Conservation (phyloP, 352 stramenopile genomes). For the Phytophthora boehmeriae region DNA sequence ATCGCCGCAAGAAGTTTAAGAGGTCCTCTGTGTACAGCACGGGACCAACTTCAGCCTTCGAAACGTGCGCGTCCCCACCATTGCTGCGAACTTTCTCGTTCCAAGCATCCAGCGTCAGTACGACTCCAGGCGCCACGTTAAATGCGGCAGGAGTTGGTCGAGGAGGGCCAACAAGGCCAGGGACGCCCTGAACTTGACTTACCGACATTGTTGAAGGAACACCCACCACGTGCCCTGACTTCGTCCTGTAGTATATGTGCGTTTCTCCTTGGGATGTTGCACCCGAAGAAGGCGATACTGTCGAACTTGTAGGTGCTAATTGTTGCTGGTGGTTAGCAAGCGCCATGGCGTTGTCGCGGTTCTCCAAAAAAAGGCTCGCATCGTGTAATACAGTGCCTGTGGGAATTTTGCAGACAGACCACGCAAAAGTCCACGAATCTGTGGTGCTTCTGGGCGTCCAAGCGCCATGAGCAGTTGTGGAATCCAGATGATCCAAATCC, state of each 20-base stretch:
- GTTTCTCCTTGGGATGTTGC: constrained; percentile 23
- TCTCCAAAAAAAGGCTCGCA: constrained; percentile 98
- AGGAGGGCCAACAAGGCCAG: constrained; percentile 73
- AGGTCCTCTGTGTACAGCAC: constrained; percentile 93
- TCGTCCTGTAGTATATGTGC: constrained; percentile 79
- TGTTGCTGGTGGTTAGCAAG: constrained; percentile 44
- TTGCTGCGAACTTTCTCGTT: constrained; percentile 59
- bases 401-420: constrained; percentile 94
- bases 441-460: constrained; percentile 89
- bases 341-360: constrained; percentile 90
- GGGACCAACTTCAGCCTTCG: constrained; percentile 77
- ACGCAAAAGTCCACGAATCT: constrained; percentile 84
- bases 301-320: constrained; percentile 14
- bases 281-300: constrained; percentile 33
- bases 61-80: constrained; percentile 30
- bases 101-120: constrained; percentile 79
- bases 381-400: constrained; percentile 98
- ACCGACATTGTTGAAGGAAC: constrained; percentile 63
- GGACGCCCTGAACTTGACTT: constrained; percentile 71
- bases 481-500: constrained; percentile 99
- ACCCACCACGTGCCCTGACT: constrained; percentile 78
- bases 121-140: constrained; percentile 60
- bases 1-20: constrained; percentile 95
- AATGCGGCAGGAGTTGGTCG: constrained; percentile 68
- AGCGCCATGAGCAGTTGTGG: constrained; percentile 96